phyloP scores from a whole-genome alignment of 176 grass and related monocot species.

The Cenchrus purpureus region DNA sequence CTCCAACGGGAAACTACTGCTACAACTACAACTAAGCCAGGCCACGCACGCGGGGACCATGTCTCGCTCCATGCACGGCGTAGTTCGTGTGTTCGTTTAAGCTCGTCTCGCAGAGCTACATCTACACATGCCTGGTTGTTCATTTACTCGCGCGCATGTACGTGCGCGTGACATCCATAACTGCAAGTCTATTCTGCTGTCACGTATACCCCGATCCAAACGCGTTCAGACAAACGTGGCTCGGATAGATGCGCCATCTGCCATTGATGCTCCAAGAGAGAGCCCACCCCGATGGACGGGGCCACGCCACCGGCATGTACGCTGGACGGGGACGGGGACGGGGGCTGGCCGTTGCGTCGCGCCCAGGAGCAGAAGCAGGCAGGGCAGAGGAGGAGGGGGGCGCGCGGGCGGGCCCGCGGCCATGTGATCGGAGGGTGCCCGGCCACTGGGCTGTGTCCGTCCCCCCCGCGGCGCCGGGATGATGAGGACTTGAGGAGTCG shows the following conservation, averaged over 20 bases:
- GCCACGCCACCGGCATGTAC: conserved; percentile 6
- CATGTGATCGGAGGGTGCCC: conserved; percentile 38
- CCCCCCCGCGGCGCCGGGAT: conserved; percentile 12
- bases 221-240: not conserved
- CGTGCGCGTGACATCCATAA: conserved; percentile 45
- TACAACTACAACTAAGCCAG: not conserved
- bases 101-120: not conserved
- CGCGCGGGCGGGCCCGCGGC: not conserved
- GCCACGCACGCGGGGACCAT: not conserved
- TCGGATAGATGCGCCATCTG: too few species aligned
- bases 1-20: not conserved
- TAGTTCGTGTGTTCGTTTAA: not conserved
- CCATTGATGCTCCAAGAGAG: not conserved
- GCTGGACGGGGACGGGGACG: not conserved
- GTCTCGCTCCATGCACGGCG: not conserved
- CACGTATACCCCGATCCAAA: not conserved
- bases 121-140: not conserved
- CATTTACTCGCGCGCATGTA: conserved; percentile 6
- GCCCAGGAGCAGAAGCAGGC: not conserved
- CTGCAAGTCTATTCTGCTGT: conserved; percentile 22
- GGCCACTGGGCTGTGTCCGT: conserved; percentile 24
- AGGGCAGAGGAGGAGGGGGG: not conserved
- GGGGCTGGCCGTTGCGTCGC: not conserved
- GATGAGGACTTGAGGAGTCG: too few species aligned
- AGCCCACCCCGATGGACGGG: too few species aligned